Evolutionary conservation across 2,329 filamentous ascomycete species (phyloP).

Genomic region (Xylaria sp.): DNA sequence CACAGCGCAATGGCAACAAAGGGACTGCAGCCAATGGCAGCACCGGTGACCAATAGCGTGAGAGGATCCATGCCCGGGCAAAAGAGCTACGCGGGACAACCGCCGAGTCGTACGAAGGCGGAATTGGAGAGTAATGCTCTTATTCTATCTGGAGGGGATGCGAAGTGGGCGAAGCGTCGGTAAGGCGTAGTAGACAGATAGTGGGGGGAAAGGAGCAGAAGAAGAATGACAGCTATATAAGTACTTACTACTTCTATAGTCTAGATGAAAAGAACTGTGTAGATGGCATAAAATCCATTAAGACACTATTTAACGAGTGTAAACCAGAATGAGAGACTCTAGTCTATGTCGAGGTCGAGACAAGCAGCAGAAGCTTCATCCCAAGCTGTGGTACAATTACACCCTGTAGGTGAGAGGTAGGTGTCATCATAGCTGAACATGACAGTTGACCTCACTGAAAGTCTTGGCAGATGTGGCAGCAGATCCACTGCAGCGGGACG

Average conservation of each 20-base stretch:
- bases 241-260: not conserved
- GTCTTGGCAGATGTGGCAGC: not conserved
- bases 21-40: slow-evolving; percentile 47
- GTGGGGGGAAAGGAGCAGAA: slow-evolving; percentile 15
- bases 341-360: not conserved
- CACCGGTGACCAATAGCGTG: slow-evolving; percentile 42
- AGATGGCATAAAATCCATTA: slow-evolving; percentile 10
- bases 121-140: not conserved
- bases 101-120: slow-evolving; percentile 6
- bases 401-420: not conserved
- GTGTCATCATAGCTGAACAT: not conserved
- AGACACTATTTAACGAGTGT: not conserved
- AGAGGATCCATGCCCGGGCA: slow-evolving; percentile 45
- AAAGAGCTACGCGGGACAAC: slow-evolving; percentile 1
- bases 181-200: not conserved
- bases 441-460: not conserved
- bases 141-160: not conserved
- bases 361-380: slow-evolving; percentile 2
- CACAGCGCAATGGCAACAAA: slow-evolving; percentile 46
- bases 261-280: not conserved
- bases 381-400: not conserved
- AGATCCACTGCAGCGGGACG: slow-evolving; percentile 8
- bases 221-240: not conserved
- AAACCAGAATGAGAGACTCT: not conserved
- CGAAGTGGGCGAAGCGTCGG: not conserved